Evolutionary conservation across 2,329 filamentous ascomycete species (phyloP).

Genomic region (Grosmannia huntii): DNA sequence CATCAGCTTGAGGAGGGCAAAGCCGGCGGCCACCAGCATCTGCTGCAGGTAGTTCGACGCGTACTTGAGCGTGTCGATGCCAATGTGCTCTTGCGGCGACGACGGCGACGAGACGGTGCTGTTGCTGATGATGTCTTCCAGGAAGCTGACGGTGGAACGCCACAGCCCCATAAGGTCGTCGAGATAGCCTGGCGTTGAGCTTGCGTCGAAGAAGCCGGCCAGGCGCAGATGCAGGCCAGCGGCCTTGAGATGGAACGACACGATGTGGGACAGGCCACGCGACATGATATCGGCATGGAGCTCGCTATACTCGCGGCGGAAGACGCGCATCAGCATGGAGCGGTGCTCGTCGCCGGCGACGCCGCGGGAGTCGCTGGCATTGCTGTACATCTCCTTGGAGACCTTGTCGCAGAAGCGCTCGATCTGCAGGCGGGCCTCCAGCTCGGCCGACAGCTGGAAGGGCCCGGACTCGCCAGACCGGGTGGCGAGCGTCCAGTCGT

Average conservation of each 20-base stretch:
- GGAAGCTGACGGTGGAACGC: constrained; percentile 55
- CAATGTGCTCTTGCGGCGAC: constrained; percentile 30
- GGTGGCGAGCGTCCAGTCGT: constrained; percentile 59
- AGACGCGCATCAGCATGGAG: constrained; percentile 53
- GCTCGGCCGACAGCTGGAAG: constrained; percentile 45
- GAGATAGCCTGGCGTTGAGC: constrained; percentile 56
- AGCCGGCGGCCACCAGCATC: constrained; percentile 72
- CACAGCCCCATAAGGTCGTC: constrained; percentile 66
- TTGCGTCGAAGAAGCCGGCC: constrained; percentile 71
- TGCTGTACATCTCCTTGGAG: constrained; percentile 68
- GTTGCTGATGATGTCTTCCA: constrained; percentile 50
- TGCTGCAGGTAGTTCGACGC: constrained; percentile 69
- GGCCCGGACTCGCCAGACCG: constrained; percentile 47
- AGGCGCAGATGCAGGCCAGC: constrained; percentile 64
- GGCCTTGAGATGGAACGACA: constrained; percentile 56
- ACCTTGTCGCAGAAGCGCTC: constrained; percentile 68
- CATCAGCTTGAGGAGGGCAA: constrained; percentile 66
- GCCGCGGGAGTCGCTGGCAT: constrained; percentile 58
- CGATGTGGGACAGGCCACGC: constrained; percentile 42
- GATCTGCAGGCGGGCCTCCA: constrained; percentile 56
- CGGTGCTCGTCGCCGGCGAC: constrained; percentile 55
- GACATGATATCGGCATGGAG: constrained; percentile 48
- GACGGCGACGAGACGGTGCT: constrained; percentile 28
- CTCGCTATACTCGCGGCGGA: constrained; percentile 51
- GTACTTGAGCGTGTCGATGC: constrained; percentile 47